Evolutionary conservation across 202 grass and related monocot genomes (phyloP), one percentile per base, ranked within the genome.

Genomic region (Setaria italica): DNA sequence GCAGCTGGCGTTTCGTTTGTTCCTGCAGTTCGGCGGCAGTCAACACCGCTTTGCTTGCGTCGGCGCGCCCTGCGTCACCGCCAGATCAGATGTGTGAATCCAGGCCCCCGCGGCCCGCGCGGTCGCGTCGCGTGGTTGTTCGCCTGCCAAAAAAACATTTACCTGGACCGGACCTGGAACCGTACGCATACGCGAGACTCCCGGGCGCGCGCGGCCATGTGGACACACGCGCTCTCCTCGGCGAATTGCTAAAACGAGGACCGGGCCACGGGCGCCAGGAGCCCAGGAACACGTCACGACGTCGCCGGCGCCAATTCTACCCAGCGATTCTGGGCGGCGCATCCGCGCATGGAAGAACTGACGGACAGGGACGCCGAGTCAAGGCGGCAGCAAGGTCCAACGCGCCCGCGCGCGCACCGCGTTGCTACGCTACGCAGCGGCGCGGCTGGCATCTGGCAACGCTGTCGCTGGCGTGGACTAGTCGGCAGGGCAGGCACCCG

Each of bases 91-190:
- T 76, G 79, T 76, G 79, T 70, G 79, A 70, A 77, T n/a, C 42
- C 71, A 55, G 7, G 29, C 49, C 59, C 68, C 8, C 17, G 55
- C 29, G 55, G 25, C 25, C 25, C 34, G 34, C 34, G 39, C 34
- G 8, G 37, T 25, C 25, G 25, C 25, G 25, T 25, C 25, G 25
- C 25, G 25, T 25, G 25, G 25, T 25, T 25, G 25, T 25, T 25
- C 25, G 25, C 25, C 25, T 25, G 25, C 25, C 25, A 25, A 25
- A 25, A 25, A 25, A 25, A 25, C 25, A 25, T 25, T 67, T 77
- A 82, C 78, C 64, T 8, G n/a, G 72, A 87, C 86, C 29, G 20
- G 85, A 87, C 85, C 8, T 3, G 35, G 13, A 68, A 14, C 30
- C 78, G 62, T 37, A 69, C 37, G 64, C 49, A 25, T 25, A 25